These are phyloP conservation scores for Kazachstania taianensis DNA, from an alignment of 805 yeast genomes.

Conservation along the genomic window DNA sequence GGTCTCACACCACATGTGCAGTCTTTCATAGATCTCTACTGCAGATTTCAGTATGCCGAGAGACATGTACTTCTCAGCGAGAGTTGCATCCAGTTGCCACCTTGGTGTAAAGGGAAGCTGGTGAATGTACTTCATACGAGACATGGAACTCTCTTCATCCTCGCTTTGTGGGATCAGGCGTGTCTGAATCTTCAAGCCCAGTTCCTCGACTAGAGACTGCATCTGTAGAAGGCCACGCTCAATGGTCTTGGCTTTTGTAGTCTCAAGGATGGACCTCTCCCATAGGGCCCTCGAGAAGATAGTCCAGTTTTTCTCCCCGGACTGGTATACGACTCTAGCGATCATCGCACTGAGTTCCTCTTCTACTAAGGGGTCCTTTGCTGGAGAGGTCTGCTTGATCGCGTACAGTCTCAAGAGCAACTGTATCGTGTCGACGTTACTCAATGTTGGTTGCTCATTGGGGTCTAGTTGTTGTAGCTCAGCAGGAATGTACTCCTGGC, in stretches of 20 bases:
- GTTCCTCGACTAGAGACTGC: constrained; percentile 83
- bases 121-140: constrained; percentile 59
- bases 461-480: constrained; percentile 54
- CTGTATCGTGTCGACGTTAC: constrained; percentile 64
- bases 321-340: constrained; percentile 53
- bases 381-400: constrained; percentile 60
- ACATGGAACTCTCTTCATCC: constrained; percentile 19
- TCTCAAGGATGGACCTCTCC: constrained; percentile 80
- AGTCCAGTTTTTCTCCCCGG: constrained; percentile 44
- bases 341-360: constrained; percentile 78
- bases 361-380: constrained; percentile 57
- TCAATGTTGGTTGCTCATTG: constrained; percentile 65
- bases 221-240: constrained; percentile 92
- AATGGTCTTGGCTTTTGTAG: constrained; percentile 70
- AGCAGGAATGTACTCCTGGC: constrained; percentile 53
- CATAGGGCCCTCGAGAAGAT: constrained; percentile 75
- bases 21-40: constrained; percentile 73
- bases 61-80: constrained; percentile 82
- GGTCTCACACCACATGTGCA: constrained; percentile 66
- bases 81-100: constrained; percentile 70
- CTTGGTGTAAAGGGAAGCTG: constrained; percentile 69
- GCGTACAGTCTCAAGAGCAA: constrained; percentile 57
- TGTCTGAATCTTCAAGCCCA: constrained; percentile 56
- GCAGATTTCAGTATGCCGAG: constrained; percentile 82
- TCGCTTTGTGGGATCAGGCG: constrained; percentile 41